Evolutionary conservation across 257 asterid species (phyloP).

Genomic region (Rubia yunnanensis): DNA sequence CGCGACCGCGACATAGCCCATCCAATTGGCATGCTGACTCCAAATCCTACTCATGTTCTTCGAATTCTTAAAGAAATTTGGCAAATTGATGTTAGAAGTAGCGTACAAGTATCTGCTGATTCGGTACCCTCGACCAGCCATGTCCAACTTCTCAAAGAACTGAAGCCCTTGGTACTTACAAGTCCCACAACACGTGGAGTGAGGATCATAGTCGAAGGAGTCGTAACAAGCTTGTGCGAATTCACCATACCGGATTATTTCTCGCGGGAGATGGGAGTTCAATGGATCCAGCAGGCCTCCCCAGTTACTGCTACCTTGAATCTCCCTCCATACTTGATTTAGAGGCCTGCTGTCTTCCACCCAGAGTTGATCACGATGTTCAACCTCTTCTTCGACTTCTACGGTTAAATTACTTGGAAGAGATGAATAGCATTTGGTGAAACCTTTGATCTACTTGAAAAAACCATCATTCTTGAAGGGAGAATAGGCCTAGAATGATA

Average conservation of each 20-base stretch:
- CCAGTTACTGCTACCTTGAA: constrained; percentile 54
- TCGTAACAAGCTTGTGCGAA: constrained; percentile 77
- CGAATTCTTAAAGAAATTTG: constrained; percentile 56
- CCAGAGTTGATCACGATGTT: neutral
- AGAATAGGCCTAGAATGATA: neutral
- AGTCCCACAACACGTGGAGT: constrained; percentile 76
- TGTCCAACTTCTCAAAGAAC: constrained; percentile 46
- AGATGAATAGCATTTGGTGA: constrained; percentile 20
- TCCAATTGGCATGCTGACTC: constrained; percentile 85
- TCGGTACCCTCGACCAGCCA: constrained; percentile 50
- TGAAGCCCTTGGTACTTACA: constrained; percentile 45
- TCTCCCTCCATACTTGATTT: constrained; percentile 44
- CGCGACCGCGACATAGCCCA: constrained; percentile 72
- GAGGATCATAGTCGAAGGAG: constrained; percentile 72
- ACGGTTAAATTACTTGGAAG: constrained; percentile 24
- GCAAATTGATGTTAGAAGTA: constrained; percentile 66
- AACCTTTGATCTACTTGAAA: neutral
- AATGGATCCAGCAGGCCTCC: constrained; percentile 54
- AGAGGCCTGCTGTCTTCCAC: constrained; percentile 27
- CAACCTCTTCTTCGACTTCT: constrained; percentile 17
- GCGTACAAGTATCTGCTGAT: constrained; percentile 52
- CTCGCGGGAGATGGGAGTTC: constrained; percentile 48
- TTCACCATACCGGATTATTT: constrained; percentile 63
- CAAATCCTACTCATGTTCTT: constrained; percentile 33
- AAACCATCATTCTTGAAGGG: constrained; percentile 9